Evolutionary conservation across 768 basidiomycete species (phyloP).

Genomic region (Lentinula lateritia): DNA sequence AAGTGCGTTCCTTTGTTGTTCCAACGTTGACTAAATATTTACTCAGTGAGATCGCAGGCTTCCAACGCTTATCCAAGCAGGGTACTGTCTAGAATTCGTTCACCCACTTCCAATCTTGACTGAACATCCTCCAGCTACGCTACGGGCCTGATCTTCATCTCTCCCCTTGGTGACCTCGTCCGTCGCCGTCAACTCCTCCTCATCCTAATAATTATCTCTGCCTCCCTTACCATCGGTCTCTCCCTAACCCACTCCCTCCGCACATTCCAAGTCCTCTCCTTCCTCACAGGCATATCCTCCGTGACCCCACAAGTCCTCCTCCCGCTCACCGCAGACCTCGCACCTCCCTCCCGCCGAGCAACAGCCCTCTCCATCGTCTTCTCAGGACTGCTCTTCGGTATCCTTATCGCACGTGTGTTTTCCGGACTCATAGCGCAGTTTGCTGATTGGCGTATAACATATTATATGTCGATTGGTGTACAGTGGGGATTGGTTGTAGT

Average conservation of each 20-base stretch:
- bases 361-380: slow-evolving; percentile 52
- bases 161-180: slow-evolving; percentile 83
- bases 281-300: slow-evolving; percentile 61
- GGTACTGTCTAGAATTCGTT: slow-evolving; percentile 29
- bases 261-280: slow-evolving; percentile 64
- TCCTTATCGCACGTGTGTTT: slow-evolving; percentile 50
- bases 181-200: slow-evolving; percentile 70
- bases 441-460: slow-evolving; percentile 45
- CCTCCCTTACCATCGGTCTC: slow-evolving; percentile 64
- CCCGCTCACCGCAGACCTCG: slow-evolving; percentile 53
- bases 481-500: slow-evolving; percentile 38
- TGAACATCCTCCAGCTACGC: slow-evolving; percentile 32
- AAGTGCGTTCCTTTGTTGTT: slow-evolving; percentile 24
- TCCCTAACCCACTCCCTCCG: slow-evolving; percentile 52
- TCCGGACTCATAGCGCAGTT: slow-evolving; percentile 53
- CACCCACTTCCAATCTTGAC: neutral
- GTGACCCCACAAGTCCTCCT: slow-evolving; percentile 79
- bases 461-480: slow-evolving; percentile 49
- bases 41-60: slow-evolving; percentile 15
- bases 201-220: slow-evolving; percentile 44
- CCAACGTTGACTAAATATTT: neutral
- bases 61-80: slow-evolving; percentile 63
- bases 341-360: slow-evolving; percentile 50
- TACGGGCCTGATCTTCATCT: slow-evolving; percentile 64
- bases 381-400: slow-evolving; percentile 41